phyloP scores from a whole-genome alignment of 2,329 filamentous ascomycete species.

The Aspergillus carbonarius region DNA sequence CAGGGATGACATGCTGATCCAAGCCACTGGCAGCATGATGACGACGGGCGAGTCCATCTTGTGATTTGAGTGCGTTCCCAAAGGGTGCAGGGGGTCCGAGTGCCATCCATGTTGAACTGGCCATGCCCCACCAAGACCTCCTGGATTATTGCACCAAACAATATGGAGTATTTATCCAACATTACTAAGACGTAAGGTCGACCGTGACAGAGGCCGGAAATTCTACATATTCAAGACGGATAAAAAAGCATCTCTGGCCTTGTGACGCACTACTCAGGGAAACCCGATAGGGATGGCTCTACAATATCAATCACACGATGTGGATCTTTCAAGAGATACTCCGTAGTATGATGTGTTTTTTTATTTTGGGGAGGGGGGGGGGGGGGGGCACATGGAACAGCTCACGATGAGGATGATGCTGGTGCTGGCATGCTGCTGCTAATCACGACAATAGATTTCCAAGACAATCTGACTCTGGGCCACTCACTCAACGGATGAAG shows the following conservation, averaged over 20 bases:
- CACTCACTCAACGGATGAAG: background rate
- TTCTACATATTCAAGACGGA: background rate
- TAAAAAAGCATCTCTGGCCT: background rate
- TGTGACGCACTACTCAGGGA: background rate
- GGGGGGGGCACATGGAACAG: background rate
- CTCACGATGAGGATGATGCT: background rate
- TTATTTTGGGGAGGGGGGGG: too few species aligned
- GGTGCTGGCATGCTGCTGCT: background rate
- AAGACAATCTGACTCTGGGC: background rate
- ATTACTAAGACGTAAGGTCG: background rate
- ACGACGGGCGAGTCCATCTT: constrained; percentile 7
- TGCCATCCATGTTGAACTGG: constrained; percentile 13
- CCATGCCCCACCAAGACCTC: constrained; percentile 13
- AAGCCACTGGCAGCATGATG: constrained; percentile 14
- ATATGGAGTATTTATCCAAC: constrained; percentile 1
- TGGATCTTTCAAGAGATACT: background rate
- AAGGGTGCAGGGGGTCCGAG: constrained; percentile 10
- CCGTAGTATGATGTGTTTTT: too few species aligned
- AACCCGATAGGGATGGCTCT: background rate
- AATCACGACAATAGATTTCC: background rate
- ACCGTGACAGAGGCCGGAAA: background rate
- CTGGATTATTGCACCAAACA: background rate
- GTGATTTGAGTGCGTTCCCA: constrained; percentile 8
- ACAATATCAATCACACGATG: background rate
- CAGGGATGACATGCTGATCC: constrained; percentile 1